Evolutionary conservation across 768 basidiomycete species (phyloP), one percentile per base, ranked within the genome.

Genomic region (Auricularia heimuer): DNA sequence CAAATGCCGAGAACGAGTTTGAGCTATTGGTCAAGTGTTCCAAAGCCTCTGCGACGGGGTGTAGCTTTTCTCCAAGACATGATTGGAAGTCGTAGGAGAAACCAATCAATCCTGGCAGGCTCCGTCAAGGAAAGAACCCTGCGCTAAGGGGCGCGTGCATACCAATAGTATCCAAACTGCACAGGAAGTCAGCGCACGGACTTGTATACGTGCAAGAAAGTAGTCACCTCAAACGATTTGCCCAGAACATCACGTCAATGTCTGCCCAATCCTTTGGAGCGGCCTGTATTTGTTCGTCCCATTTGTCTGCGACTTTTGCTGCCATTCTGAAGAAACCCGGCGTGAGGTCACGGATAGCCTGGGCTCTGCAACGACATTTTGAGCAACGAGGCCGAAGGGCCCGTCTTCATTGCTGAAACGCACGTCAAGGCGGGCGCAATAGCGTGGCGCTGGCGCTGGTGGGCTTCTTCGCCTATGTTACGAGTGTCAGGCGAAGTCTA

Each of bases 1-100:
- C 56, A 54, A 64, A 39, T 36, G 64, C 34, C 24, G 64, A 29
- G 18, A 60, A 60, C 29, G 56, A 60, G 56, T 58, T 61, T 7
- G 64, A 45, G 8, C 64, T 63, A 37, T 69, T 77, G 54, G 60
- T 65, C 42, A 42, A 65, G 63, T 11, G 42, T 14, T 74, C 61
- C 47, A 63, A 39, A 6, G 29, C 39, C 16, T 54, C 37, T 37
- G 64, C 65, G 64, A 58, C 62, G 54, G 61, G 60, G 34, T 42
- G 24, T 6, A 60, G 24, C 29, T 60, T 34, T 18, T 60, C 24
- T 7, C 47, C 45, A 3, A 36, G 47, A 24, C 54, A 56, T 10
- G 66, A 67, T 29, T 35, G 21, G n/a, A 64, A 67, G 18, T 64
- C 62, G 44, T 67, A 67, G 7, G 56, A 24, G 18, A 60, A 60